Evolutionary conservation across 257 asterid species (phyloP).

Genomic region (Coffea eugenioides): DNA sequence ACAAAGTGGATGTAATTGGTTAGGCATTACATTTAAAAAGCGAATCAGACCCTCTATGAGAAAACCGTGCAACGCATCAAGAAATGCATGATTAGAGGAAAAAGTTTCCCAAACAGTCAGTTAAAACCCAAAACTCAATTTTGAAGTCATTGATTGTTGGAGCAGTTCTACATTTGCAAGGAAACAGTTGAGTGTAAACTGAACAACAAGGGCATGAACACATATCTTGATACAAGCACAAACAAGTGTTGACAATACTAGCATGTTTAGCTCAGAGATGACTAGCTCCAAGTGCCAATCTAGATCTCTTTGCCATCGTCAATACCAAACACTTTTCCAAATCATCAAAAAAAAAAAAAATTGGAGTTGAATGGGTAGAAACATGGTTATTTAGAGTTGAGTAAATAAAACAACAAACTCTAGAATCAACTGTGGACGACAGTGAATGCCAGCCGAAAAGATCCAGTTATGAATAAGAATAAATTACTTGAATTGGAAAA

Average conservation of each 20-base stretch:
- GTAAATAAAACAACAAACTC: neutral
- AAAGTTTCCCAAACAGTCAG: neutral
- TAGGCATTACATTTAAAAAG: neutral
- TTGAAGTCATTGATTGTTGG: neutral
- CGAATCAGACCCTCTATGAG: neutral
- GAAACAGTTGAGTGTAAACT: neutral
- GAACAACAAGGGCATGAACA: neutral
- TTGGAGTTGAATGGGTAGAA: too few species aligned
- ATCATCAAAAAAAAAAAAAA: neutral
- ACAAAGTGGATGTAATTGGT: neutral
- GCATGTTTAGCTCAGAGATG: neutral
- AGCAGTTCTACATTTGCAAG: neutral
- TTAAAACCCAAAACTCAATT: neutral
- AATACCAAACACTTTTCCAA: neutral
- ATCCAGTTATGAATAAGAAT: neutral
- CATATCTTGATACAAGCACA: neutral
- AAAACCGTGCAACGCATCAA: neutral
- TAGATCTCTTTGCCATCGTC: neutral
- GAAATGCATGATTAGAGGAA: neutral
- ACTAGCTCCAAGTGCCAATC: neutral
- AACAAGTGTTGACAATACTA: neutral
- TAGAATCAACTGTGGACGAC: neutral
- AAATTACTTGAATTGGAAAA: neutral
- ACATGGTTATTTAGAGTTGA: neutral
- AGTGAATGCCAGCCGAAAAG: neutral